Evolutionary conservation across 2,329 filamentous ascomycete genomes (phyloP), one percentile per base, ranked within the genome.

Genomic region (Colletotrichum cuscutae): DNA sequence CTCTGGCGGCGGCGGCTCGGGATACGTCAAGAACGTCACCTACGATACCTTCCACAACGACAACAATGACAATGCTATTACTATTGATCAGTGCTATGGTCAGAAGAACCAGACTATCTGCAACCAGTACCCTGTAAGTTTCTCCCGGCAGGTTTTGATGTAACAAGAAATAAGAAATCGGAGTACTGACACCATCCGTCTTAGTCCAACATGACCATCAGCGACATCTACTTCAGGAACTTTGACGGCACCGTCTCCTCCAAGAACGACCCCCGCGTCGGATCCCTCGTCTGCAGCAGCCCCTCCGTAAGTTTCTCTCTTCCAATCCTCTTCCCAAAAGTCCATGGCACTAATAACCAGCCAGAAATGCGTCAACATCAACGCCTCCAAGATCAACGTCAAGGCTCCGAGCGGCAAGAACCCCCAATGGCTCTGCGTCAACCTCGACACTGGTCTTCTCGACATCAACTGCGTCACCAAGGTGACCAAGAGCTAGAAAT

Each of bases 11-110:
- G 91, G 91, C 22, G 91, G 91, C 22, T 67, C 73, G 0, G 71
- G 92, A 30, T 83, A 84, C 52, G 91, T 94, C 59, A 86, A 85
- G 70, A 94, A 94, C 78, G 86, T 93, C 73, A 93, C 91, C 1
- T 93, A 92, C 78, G 88, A 92, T 70, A 86, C 84, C 4, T 91
- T 93, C 82, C 78, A 82, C 49, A 84, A 91, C 72, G 80, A 85
- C 46, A 91, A 92, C 73, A 90, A 92, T 73, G 91, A 93, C 77
- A 65, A 81, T 76, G 54, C 81, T 78, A 75, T 84, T 82, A 74
- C 67, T 2, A 74, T 75, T 15, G 65, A 74, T 32, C 73, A 75
- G 63, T 75, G 73, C 63, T 74, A 75, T 37, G 69, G 72, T 26
- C 60, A 72, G 37, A 71, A 73, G 69, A 74, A 73, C 49, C 72